Percentiles rank a stretch among this genome's conserved stretches.
Evolutionary conservation across 805 yeast genomes (phyloP).

Genomic region (Myxozyma vanderwaltii): DNA sequence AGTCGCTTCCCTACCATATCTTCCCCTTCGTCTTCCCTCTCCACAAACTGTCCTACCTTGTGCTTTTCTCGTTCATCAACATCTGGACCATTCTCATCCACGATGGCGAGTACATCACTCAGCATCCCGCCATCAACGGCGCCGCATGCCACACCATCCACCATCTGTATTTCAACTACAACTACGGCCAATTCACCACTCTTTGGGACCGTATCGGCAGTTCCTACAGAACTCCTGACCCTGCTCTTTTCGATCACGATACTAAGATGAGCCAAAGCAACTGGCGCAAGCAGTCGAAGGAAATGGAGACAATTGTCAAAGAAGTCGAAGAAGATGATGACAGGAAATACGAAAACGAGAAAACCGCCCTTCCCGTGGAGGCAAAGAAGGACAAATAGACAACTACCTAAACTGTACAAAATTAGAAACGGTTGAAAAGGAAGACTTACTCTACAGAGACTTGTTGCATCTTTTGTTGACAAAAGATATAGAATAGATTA

Average conservation of each 20-base stretch:
- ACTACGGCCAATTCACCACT: constrained; percentile 97
- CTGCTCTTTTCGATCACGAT: constrained; percentile 71
- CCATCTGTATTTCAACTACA: constrained; percentile 95
- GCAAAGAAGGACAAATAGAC: constrained; percentile 10
- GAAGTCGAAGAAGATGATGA: constrained; percentile 70
- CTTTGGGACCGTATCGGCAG: constrained; percentile 97
- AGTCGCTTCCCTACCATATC: constrained; percentile 89
- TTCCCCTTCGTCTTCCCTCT: constrained; percentile 92
- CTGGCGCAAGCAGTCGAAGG: constrained; percentile 69
- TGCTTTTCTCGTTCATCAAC: constrained; percentile 86
- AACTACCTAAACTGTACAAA: no score
- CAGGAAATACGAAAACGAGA: constrained; percentile 19
- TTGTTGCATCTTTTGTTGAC: background rate
- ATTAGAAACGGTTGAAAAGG: no score
- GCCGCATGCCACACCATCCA: constrained; percentile 98
- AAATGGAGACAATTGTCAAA: constrained; percentile 77
- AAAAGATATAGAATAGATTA: no score
- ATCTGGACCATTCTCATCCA: constrained; percentile 99
- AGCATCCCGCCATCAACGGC: constrained; percentile 93
- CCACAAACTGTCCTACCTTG: constrained; percentile 79
- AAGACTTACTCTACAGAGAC: background rate
- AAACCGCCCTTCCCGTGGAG: background rate
- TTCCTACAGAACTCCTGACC: constrained; percentile 90
- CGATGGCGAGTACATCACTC: constrained; percentile 93
- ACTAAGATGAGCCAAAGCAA: constrained; percentile 58